These are phyloP conservation scores for Arctium minus DNA, from an alignment of 129 eudicot genomes.

Conservation along the genomic window DNA sequence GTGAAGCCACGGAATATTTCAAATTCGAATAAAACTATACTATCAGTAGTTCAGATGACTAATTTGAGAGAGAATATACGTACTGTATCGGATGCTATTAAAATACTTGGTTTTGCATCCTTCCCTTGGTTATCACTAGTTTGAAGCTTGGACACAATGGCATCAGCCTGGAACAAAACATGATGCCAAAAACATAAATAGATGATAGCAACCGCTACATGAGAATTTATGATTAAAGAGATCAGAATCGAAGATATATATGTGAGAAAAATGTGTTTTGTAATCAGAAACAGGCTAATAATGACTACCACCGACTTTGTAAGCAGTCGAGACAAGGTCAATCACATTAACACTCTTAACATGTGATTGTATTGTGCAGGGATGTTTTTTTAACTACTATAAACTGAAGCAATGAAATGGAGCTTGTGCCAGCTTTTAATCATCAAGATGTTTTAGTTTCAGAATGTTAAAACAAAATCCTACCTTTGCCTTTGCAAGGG, in stretches of 20 bases:
- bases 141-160: constrained; percentile 61
- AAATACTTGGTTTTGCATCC: constrained; percentile 48
- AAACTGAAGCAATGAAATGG: background rate
- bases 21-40: too few species aligned
- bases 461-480: background rate
- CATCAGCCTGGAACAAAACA: constrained; percentile 60
- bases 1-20: too few species aligned
- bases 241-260: background rate
- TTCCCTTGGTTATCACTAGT: constrained; percentile 39
- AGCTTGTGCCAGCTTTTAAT: background rate
- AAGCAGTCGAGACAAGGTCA: background rate
- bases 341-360: background rate
- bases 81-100: constrained; percentile 79
- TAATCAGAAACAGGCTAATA: background rate
- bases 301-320: background rate
- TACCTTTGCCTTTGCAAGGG: constrained; percentile 93
- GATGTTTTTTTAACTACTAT: background rate
- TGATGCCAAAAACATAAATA: background rate
- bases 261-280: background rate
- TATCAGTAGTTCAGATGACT: background rate
- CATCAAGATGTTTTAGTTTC: background rate
- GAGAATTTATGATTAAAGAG: background rate
- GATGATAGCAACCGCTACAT: background rate
- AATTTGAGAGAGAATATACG: constrained; percentile 14
- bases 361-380: background rate